Percentiles rank a stretch among this genome's conserved stretches.
These are phyloP conservation scores for Didymosphaeria variabile DNA, from an alignment of 2,329 filamentous ascomycete species.

Conservation along the genomic window DNA sequence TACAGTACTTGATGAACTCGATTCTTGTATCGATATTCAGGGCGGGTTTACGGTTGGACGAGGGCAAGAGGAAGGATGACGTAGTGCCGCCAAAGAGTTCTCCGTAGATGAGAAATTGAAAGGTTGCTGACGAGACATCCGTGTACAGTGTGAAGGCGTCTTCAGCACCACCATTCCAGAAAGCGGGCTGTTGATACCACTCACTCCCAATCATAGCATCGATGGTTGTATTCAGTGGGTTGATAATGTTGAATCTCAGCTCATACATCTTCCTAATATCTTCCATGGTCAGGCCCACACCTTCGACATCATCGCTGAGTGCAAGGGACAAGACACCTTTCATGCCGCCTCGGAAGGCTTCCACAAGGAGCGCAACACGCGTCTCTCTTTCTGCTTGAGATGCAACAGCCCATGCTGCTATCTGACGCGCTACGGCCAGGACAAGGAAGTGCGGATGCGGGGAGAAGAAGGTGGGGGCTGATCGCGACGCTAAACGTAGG, in stretches of 20 bases:
- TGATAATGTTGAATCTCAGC: conserved; percentile 2
- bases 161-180: conserved; percentile 6
- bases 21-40: neutral
- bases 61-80: neutral
- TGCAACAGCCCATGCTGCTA: neutral
- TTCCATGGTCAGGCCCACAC: conserved; percentile 3
- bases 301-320: conserved; percentile 2
- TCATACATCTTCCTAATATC: conserved; percentile 5
- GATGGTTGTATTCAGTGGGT: conserved; percentile 2
- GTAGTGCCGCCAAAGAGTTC: conserved; percentile 6
- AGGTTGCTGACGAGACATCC: conserved; percentile 1
- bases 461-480: conserved; percentile 12
- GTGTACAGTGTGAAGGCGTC: conserved; percentile 6
- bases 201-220: conserved; percentile 10
- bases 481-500: conserved; percentile 1
- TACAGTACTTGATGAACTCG: conserved; percentile 12
- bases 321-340: neutral
- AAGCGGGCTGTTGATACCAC: conserved; percentile 5
- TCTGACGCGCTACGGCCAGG: conserved; percentile 2
- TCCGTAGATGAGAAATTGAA: conserved; percentile 3
- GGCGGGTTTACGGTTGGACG: neutral
- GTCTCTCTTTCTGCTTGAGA: neutral
- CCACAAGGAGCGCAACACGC: neutral
- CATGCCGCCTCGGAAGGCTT: conserved; percentile 4
- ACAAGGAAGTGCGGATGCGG: conserved; percentile 9